Conservation (phyloP, 2,329 filamentous ascomycete species). For the Plectosphaerella plurivora region DNA sequence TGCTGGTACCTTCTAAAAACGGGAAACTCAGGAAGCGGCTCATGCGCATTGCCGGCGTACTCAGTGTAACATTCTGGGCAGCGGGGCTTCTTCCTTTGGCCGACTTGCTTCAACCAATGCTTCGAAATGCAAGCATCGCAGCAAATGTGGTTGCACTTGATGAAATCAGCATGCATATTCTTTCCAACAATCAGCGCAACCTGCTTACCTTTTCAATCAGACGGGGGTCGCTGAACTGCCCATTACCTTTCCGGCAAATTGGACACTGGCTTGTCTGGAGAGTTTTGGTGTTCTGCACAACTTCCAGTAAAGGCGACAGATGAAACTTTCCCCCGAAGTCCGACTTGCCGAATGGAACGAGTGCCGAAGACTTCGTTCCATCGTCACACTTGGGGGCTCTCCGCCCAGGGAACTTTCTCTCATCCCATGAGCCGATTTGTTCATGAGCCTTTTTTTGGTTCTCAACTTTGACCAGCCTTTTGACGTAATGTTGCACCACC, state of each 20-base stretch:
- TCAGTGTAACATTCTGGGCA: too few relatives aligned
- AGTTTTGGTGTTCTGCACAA: constrained; percentile 8
- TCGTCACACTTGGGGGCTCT: background rate
- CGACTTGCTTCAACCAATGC: too few relatives aligned
- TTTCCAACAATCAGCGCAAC: too few relatives aligned
- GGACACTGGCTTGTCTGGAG: background rate
- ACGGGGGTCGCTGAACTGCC: background rate
- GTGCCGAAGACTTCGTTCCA: too few relatives aligned
- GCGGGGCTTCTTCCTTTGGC: too few relatives aligned
- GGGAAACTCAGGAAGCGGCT: too few relatives aligned
- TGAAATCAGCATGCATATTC: too few relatives aligned
- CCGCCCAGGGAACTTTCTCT: background rate
- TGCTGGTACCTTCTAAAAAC: background rate
- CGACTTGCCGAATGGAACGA: constrained; percentile 2
- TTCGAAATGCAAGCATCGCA: constrained; percentile 18
- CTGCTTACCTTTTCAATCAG: background rate
- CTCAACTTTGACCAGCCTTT: background rate
- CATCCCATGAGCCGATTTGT: constrained; percentile 4
- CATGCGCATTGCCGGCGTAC: too few relatives aligned
- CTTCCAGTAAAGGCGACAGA: constrained; percentile 10
- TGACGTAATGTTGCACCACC: background rate
- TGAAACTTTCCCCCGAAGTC: constrained; percentile 15
- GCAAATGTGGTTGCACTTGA: constrained; percentile 27
- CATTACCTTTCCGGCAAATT: background rate
- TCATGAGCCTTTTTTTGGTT: background rate